Conservation (phyloP, 78 protist genomes). For the Speleostelium caveatum region DNA sequence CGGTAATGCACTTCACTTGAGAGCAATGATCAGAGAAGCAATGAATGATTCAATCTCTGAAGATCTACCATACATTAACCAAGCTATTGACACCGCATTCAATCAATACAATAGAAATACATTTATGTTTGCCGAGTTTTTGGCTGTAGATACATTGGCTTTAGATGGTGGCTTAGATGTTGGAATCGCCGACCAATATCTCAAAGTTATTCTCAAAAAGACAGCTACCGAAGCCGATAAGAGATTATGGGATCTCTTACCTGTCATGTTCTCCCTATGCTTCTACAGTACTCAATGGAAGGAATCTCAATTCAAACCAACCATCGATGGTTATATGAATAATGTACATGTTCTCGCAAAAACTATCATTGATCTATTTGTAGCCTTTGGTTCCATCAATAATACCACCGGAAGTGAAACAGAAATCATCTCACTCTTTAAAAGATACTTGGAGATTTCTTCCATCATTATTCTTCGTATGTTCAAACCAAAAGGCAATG, state of each 20-base stretch:
- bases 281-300: conserved; percentile 64
- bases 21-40: conserved; percentile 75
- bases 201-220: conserved; percentile 71
- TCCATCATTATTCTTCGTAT: conserved; percentile 41
- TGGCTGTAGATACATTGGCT: conserved; percentile 78
- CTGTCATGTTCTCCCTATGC: conserved; percentile 74
- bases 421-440: conserved; percentile 32
- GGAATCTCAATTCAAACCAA: conserved; percentile 63
- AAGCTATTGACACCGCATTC: conserved; percentile 62
- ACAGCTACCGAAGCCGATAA: conserved; percentile 42
- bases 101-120: conserved; percentile 71
- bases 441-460: conserved; percentile 62
- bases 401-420: conserved; percentile 51
- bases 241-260: conserved; percentile 70
- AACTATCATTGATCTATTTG: conserved; percentile 51
- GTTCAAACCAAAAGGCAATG: conserved; percentile 2
- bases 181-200: conserved; percentile 82
- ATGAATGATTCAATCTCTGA: conserved; percentile 24
- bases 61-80: conserved; percentile 48
- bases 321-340: conserved; percentile 73
- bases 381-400: conserved; percentile 62
- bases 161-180: conserved; percentile 77
- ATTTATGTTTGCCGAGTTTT: conserved; percentile 67
- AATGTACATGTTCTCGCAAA: conserved; percentile 61
- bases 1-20: conserved; percentile 79